Conservation (phyloP, 164 flowering plant species). For the Piper betle region DNA sequence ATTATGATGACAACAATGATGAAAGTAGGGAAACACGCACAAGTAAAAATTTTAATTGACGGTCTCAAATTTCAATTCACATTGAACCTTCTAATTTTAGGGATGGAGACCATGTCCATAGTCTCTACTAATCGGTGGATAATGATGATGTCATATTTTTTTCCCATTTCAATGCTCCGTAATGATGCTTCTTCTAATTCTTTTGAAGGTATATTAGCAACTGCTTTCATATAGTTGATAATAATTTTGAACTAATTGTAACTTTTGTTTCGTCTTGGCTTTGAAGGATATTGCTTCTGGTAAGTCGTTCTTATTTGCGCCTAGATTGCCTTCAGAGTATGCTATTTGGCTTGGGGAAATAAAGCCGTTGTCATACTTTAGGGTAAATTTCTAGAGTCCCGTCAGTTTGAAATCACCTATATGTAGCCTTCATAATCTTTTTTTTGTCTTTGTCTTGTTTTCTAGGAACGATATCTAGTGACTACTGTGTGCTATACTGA, state of each 20-base stretch:
- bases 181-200: background rate
- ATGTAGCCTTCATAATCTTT: background rate
- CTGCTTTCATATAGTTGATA: background rate
- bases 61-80: no score
- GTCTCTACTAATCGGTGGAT: no score
- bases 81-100: no score
- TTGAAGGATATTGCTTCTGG: conserved; percentile 71
- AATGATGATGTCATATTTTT: no score
- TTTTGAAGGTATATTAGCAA: background rate
- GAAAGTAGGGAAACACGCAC: no score
- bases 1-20: no score
- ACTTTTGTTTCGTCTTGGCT: background rate
- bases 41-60: no score
- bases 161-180: background rate
- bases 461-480: conserved; percentile 75
- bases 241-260: no score
- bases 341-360: conserved; percentile 93
- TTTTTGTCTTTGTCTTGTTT: conserved; percentile 1
- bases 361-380: conserved; percentile 55
- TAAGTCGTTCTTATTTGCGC: conserved; percentile 70
- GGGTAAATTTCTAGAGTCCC: conserved; percentile 28
- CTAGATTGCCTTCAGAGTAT: conserved; percentile 66
- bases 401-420: background rate
- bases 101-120: no score
- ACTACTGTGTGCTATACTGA: conserved; percentile 43